Conservation (phyloP, 768 basidiomycete species). For the Tricholomella constricta region DNA sequence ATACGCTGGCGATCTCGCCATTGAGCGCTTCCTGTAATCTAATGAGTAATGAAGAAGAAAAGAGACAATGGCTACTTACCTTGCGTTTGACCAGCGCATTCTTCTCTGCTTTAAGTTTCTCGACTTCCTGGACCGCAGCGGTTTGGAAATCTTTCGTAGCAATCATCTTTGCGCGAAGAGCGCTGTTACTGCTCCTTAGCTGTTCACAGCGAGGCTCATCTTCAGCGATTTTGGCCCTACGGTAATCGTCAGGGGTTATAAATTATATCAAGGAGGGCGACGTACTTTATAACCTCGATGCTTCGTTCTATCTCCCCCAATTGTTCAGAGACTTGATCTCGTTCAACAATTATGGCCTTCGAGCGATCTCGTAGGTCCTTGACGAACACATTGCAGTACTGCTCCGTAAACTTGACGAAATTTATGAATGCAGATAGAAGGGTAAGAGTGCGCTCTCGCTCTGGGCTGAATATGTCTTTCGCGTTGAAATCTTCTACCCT, state of each 20-base stretch:
- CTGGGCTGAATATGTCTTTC: constrained; percentile 73
- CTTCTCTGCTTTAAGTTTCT: constrained; percentile 73
- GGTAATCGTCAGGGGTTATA: not conserved
- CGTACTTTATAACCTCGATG: constrained; percentile 60
- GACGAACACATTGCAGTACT: constrained; percentile 62
- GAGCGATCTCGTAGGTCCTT: constrained; percentile 63
- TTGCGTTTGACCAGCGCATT: constrained; percentile 62
- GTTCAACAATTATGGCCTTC: constrained; percentile 55
- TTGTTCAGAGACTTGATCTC: constrained; percentile 56
- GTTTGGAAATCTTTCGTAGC: constrained; percentile 68
- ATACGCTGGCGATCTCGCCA: constrained; percentile 56
- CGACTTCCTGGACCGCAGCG: constrained; percentile 62
- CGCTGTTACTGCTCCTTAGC: constrained; percentile 59
- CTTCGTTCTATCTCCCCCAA: constrained; percentile 51
- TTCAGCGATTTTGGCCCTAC: constrained; percentile 62
- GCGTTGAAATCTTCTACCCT: constrained; percentile 77
- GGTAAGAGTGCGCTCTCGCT: constrained; percentile 70
- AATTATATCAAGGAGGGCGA: constrained; percentile 1
- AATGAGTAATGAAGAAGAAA: not conserved
- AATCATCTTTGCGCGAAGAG: constrained; percentile 65
- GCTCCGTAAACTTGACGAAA: constrained; percentile 87
- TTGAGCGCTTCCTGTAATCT: constrained; percentile 57
- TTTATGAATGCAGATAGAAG: constrained; percentile 90
- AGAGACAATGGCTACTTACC: constrained; percentile 33
- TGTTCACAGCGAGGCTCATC: constrained; percentile 70